These are phyloP conservation scores for Septoria linicola DNA, from an alignment of 2,329 filamentous ascomycete species.

Conservation along the genomic window DNA sequence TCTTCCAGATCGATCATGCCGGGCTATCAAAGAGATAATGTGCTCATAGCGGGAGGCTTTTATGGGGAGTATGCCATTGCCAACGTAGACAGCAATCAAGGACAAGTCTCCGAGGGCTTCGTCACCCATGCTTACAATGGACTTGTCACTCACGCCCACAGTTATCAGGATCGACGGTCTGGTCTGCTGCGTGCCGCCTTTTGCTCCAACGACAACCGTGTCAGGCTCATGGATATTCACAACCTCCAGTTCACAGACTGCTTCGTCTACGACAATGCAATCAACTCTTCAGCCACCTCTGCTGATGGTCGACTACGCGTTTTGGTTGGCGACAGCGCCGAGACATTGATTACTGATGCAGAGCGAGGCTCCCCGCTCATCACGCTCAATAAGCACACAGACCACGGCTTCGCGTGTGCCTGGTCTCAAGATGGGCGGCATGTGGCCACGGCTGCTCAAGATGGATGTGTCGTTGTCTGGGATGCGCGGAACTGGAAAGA, in stretches of 20 bases:
- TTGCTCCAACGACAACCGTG: conserved; percentile 57
- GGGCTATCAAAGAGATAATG: conserved; percentile 6
- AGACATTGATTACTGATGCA: conserved; percentile 67
- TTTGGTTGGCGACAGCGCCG: conserved; percentile 67
- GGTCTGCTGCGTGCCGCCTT: conserved; percentile 53
- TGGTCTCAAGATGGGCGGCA: conserved; percentile 77
- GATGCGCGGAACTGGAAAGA: conserved; percentile 69
- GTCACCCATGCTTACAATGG: conserved; percentile 53
- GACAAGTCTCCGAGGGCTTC: conserved; percentile 44
- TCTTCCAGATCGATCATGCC: conserved; percentile 7
- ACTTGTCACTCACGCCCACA: conserved; percentile 60
- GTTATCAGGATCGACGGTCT: conserved; percentile 49
- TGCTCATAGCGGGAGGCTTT: conserved; percentile 56
- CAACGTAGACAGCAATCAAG: conserved; percentile 21
- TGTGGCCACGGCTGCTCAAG: conserved; percentile 74
- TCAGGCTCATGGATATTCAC: conserved; percentile 55
- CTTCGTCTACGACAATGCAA: conserved; percentile 58
- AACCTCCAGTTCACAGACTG: conserved; percentile 59
- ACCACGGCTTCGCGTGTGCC: conserved; percentile 73
- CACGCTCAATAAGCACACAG: conserved; percentile 56
- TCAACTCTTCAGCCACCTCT: conserved; percentile 73
- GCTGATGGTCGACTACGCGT: conserved; percentile 69
- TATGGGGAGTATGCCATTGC: conserved; percentile 57
- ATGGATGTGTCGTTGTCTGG: conserved; percentile 71
- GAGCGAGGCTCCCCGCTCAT: conserved; percentile 59